Evolutionary conservation across 2,329 filamentous ascomycete species (phyloP).

Genomic region (Trichophyton schoenleinii): DNA sequence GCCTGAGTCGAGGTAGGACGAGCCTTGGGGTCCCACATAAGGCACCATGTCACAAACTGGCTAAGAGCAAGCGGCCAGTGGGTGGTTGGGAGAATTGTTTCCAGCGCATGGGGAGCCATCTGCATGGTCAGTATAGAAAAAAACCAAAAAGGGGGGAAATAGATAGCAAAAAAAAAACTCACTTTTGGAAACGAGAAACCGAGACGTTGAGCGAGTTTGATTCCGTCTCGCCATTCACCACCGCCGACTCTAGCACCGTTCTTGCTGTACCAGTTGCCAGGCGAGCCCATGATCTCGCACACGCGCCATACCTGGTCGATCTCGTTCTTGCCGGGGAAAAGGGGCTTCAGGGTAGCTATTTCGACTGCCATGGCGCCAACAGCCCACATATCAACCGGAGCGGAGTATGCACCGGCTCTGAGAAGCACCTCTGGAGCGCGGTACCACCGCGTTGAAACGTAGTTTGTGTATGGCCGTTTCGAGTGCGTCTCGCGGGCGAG

Average conservation of each 20-base stretch:
- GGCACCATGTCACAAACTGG: conserved; percentile 93
- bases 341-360: conserved; percentile 85
- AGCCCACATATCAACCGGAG: conserved; percentile 96
- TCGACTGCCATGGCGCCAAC: conserved; percentile 98
- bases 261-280: conserved; percentile 92
- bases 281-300: conserved; percentile 98
- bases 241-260: conserved; percentile 74
- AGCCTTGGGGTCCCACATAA: conserved; percentile 95
- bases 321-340: conserved; percentile 96
- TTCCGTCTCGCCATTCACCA: conserved; percentile 94
- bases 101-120: conserved; percentile 96
- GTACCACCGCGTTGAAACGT: conserved; percentile 96
- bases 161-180: conserved; percentile 13
- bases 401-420: conserved; percentile 89
- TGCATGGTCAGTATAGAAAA: conserved; percentile 24
- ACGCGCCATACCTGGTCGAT: conserved; percentile 98
- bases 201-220: conserved; percentile 81
- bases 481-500: conserved; percentile 95
- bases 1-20: conserved; percentile 87
- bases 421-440: conserved; percentile 85
- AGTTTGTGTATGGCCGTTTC: conserved; percentile 91
- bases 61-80: conserved; percentile 83
- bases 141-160: neutral
- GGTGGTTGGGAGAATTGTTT: conserved; percentile 77
- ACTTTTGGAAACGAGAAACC: conserved; percentile 93